Evolutionary conservation across 306 rosid genomes (phyloP).

Genomic region (Trifolium dubium): DNA sequence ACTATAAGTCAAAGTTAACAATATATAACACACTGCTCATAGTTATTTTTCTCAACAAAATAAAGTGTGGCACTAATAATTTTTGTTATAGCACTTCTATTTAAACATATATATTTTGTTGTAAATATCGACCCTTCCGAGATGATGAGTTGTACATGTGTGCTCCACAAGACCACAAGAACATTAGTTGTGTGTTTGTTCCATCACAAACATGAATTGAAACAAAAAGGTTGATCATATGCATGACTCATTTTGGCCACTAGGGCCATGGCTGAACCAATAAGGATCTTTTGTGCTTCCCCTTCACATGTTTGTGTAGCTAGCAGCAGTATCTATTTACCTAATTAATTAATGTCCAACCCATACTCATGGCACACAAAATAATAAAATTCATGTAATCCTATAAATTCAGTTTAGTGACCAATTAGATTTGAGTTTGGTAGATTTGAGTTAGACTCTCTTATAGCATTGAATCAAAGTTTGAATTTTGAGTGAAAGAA

Average conservation of each 20-base stretch:
- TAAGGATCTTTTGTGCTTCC: constrained; percentile 31
- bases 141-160: neutral
- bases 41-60: no score
- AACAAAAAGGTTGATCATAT: neutral
- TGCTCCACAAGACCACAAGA: neutral
- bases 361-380: neutral
- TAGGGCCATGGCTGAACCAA: neutral
- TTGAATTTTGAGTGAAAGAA: no score
- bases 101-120: no score
- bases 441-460: no score
- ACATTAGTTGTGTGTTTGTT: neutral
- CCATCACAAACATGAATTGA: constrained; percentile 5
- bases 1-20: no score
- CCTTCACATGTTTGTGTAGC: constrained; percentile 39
- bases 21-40: no score
- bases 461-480: no score
- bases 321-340: neutral
- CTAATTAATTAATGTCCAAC: constrained; percentile 15
- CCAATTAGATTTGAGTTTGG: no score
- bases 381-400: neutral
- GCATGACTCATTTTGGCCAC: neutral
- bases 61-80: no score
- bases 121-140: no score
- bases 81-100: no score
- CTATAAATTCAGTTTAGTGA: no score